A percentile compares a stretch with the other conserved stretches of the same genome.
Evolutionary conservation across 2,329 filamentous ascomycete species (phyloP).

Genomic region (Penicillium italicum): DNA sequence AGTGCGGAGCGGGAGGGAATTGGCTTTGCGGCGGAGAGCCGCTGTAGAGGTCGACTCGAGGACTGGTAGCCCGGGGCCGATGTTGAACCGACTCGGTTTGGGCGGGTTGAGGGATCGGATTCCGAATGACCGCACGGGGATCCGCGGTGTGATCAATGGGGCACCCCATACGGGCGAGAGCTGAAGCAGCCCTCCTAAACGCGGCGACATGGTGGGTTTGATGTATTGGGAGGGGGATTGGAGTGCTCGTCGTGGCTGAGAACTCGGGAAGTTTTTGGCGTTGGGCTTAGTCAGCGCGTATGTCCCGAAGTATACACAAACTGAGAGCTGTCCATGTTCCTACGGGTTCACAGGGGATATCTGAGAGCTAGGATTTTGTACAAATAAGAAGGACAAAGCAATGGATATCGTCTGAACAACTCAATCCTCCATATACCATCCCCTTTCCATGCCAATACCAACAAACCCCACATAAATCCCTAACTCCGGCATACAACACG

Average conservation of each 20-base stretch:
- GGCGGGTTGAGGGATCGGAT: constrained; percentile 59
- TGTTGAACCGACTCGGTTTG: constrained; percentile 52
- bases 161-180: constrained; percentile 24
- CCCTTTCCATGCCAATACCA: background rate
- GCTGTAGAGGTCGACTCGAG: constrained; percentile 55
- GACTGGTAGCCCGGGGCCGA: constrained; percentile 48
- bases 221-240: constrained; percentile 1
- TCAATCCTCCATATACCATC: background rate
- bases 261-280: constrained; percentile 22
- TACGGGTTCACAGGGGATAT: background rate
- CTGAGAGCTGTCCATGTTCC: background rate
- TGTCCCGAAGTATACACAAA: background rate
- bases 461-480: background rate
- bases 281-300: constrained; percentile 14
- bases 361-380: too few species aligned
- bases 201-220: constrained; percentile 33
- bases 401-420: background rate
- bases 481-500: constrained; percentile 2
- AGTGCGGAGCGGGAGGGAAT: constrained; percentile 63
- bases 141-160: constrained; percentile 21
- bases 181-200: constrained; percentile 30
- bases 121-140: constrained; percentile 42
- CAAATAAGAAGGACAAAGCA: background rate
- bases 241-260: background rate
- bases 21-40: constrained; percentile 57